phyloP scores from a whole-genome alignment of 1,139 yeast species.

The Pichia cactophila region DNA sequence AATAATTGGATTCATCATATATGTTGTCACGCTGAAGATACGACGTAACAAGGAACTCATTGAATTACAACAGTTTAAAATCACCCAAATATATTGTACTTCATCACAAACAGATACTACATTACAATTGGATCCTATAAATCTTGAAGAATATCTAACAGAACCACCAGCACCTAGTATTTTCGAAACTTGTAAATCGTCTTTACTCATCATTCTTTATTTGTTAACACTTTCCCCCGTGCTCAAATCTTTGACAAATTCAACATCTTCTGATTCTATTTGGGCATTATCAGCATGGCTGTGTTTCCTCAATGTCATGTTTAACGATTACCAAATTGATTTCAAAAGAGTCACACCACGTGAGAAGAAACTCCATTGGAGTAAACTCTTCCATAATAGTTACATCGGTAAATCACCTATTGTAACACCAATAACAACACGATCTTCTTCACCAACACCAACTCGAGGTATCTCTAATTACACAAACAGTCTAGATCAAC shows the following conservation, averaged over 20 bases:
- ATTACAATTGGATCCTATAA: background rate
- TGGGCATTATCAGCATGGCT: conserved; percentile 88
- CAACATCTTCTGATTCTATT: conserved; percentile 89
- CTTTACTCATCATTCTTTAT: conserved; percentile 59
- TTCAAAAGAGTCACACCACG: conserved; percentile 23
- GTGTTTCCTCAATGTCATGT: conserved; percentile 55
- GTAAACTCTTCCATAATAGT: conserved; percentile 21
- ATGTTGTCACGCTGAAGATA: conserved; percentile 22
- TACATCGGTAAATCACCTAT: conserved; percentile 1
- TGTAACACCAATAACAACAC: conserved; percentile 3
- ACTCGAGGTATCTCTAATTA: background rate
- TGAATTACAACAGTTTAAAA: conserved; percentile 22
- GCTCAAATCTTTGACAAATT: conserved; percentile 74
- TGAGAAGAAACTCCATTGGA: conserved; percentile 14
- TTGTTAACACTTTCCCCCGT: conserved; percentile 81
- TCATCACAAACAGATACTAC: conserved; percentile 2
- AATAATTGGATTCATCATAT: conserved; percentile 29
- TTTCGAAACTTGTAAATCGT: conserved; percentile 45
- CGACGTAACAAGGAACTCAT: conserved; percentile 25
- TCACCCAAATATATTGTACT: conserved; percentile 18
- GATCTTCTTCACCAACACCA: conserved; percentile 4
- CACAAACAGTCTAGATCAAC: background rate
- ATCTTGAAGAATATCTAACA: conserved; percentile 19
- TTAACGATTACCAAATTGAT: conserved; percentile 57
- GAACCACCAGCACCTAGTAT: conserved; percentile 28